Percentiles rank a stretch among this genome's conserved stretches.
phyloP scores from a whole-genome alignment of 805 yeast genomes.

The Candida parachauliodes region DNA sequence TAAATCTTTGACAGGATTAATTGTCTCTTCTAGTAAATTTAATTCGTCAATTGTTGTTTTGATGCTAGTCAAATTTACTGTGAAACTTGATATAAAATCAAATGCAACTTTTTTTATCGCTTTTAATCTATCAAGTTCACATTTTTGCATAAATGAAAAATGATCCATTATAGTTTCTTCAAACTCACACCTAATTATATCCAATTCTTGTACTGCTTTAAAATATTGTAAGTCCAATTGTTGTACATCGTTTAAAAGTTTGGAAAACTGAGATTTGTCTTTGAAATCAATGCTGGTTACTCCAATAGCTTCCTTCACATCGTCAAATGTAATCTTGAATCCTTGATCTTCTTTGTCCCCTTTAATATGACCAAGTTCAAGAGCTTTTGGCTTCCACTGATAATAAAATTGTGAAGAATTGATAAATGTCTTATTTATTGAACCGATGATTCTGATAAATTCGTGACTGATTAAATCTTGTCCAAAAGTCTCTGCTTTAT shows the following conservation, averaged over 20 bases:
- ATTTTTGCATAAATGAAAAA: constrained; percentile 71
- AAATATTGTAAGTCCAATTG: constrained; percentile 53
- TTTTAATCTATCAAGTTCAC: constrained; percentile 72
- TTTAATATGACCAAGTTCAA: constrained; percentile 25
- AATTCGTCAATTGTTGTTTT: constrained; percentile 60
- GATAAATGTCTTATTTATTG: constrained; percentile 55
- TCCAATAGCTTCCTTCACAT: constrained; percentile 44
- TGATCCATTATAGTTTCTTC: constrained; percentile 75
- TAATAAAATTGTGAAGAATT: constrained; percentile 71
- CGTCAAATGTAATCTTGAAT: constrained; percentile 29
- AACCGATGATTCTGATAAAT: constrained; percentile 61
- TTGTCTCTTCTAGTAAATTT: constrained; percentile 62
- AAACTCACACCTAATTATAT: constrained; percentile 62
- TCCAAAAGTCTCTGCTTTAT: constrained; percentile 67
- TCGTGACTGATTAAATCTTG: constrained; percentile 65
- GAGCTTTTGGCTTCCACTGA: constrained; percentile 77
- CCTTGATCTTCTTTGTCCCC: background rate
- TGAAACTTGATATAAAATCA: constrained; percentile 66
- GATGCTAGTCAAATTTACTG: constrained; percentile 46
- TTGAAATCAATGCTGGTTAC: constrained; percentile 38
- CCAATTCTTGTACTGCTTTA: constrained; percentile 54
- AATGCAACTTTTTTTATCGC: constrained; percentile 73
- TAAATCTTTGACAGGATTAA: constrained; percentile 67
- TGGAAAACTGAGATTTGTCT: constrained; percentile 51
- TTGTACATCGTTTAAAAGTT: constrained; percentile 54